phyloP scores from a whole-genome alignment of 148 eudicot species.

The Tetragonia tetragonoides region DNA sequence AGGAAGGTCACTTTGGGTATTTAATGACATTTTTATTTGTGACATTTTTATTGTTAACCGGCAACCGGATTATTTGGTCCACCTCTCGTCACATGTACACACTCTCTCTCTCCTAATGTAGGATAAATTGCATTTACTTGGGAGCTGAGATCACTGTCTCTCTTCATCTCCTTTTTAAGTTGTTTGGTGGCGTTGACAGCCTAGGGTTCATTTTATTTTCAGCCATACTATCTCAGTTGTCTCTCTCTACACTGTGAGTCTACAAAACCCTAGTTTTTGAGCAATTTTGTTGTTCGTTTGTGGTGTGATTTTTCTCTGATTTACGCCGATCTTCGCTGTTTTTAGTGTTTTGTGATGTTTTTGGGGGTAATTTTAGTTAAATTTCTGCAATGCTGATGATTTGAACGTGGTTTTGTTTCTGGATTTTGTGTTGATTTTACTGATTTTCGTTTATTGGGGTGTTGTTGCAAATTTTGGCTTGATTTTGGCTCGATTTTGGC shows the following conservation, averaged over 20 bases:
- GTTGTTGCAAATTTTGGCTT: not conserved
- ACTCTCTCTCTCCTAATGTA: not conserved
- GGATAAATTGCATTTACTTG: conserved; percentile 6
- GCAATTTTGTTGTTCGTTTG: not conserved
- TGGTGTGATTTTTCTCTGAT: too few relatives aligned
- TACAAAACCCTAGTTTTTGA: not conserved
- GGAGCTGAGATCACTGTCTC: not conserved
- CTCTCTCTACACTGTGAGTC: not conserved
- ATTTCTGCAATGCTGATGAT: not conserved
- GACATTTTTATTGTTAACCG: not conserved
- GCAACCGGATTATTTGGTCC: not conserved
- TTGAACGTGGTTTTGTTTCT: not conserved
- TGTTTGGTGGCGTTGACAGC: not conserved
- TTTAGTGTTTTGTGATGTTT: not conserved
- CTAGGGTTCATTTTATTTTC: not conserved
- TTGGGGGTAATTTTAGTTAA: not conserved
- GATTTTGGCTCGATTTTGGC: not conserved
- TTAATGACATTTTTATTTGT: not conserved
- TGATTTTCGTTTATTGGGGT: not conserved
- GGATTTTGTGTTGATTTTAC: not conserved
- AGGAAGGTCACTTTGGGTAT: not conserved
- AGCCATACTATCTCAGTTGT: not conserved
- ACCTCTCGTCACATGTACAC: not conserved
- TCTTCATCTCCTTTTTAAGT: too few relatives aligned
- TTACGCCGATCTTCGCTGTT: not conserved